Percentiles rank a stretch among this genome's conserved stretches.
Evolutionary conservation across 2,329 filamentous ascomycete species (phyloP).

Genomic region (Colletotrichum navitas): DNA sequence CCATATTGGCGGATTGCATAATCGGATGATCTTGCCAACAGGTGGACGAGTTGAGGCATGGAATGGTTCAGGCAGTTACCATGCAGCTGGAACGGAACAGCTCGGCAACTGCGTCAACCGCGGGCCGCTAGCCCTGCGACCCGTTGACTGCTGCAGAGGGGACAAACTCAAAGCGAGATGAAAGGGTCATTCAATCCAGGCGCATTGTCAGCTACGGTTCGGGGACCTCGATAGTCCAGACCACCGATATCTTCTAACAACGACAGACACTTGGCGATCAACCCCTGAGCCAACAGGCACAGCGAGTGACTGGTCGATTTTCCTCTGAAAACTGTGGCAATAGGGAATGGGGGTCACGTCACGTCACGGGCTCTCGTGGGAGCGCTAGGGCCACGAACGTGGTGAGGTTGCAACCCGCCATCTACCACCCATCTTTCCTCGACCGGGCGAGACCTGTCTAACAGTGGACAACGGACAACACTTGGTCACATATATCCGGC

Average conservation of each 20-base stretch:
- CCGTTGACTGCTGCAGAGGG: conserved; percentile 19
- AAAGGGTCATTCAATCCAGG: conserved; percentile 33
- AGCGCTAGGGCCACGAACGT: conserved; percentile 35
- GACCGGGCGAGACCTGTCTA: conserved; percentile 27
- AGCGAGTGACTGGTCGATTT: neutral
- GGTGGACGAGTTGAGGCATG: conserved; percentile 16
- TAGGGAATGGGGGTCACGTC: conserved; percentile 16
- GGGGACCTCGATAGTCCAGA: conserved; percentile 16
- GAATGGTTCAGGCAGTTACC: conserved; percentile 35
- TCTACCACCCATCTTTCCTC: conserved; percentile 37
- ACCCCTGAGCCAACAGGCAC: conserved; percentile 16
- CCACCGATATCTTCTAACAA: conserved; percentile 15
- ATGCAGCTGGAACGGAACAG: conserved; percentile 32
- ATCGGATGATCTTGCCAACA: conserved; percentile 37
- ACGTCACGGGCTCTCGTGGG: neutral
- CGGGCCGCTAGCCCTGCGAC: conserved; percentile 32
- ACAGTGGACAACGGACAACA: conserved; percentile 16
- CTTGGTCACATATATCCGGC: conserved; percentile 28
- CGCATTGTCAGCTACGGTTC: conserved; percentile 10
- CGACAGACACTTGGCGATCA: conserved; percentile 13
- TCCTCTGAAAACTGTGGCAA: neutral
- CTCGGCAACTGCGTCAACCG: conserved; percentile 36
- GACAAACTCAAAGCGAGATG: conserved; percentile 37
- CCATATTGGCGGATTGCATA: conserved; percentile 25
- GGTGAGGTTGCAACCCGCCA: conserved; percentile 42